These are phyloP conservation scores for Saturnispora saitoi DNA, from an alignment of 805 yeast species.

Conservation along the genomic window DNA sequence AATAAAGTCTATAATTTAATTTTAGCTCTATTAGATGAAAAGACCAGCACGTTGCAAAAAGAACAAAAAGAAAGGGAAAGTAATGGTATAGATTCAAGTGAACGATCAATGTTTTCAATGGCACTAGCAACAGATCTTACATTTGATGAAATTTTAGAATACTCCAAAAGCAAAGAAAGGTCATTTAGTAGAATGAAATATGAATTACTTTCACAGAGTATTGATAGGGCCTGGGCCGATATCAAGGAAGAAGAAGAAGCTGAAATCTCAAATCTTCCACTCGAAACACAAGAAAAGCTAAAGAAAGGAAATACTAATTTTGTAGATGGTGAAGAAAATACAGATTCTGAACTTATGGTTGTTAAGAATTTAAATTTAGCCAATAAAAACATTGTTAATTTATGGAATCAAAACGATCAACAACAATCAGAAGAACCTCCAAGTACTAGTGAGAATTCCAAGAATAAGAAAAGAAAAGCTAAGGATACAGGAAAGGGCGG, in stretches of 20 bases:
- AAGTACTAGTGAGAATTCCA: conserved; percentile 12
- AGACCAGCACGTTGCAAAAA: conserved; percentile 35
- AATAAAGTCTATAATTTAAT: conserved; percentile 49
- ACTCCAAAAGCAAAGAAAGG: conserved; percentile 56
- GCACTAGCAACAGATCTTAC: conserved; percentile 57
- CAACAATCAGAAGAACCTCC: conserved; percentile 21
- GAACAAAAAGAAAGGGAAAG: background rate
- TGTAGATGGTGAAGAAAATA: conserved; percentile 22
- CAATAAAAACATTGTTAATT: conserved; percentile 66
- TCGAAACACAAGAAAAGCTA: conserved; percentile 5
- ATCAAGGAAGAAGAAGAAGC: conserved; percentile 54
- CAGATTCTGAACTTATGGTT: conserved; percentile 47
- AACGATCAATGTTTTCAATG: conserved; percentile 29
- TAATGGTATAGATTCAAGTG: background rate
- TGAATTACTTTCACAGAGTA: conserved; percentile 50
- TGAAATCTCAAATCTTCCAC: conserved; percentile 36
- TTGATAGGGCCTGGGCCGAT: conserved; percentile 48
- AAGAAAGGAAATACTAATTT: conserved; percentile 9
- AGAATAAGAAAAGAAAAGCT: conserved; percentile 25
- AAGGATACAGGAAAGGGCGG: conserved; percentile 36
- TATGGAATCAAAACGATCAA: conserved; percentile 45
- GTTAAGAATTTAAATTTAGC: conserved; percentile 57
- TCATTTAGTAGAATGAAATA: conserved; percentile 64
- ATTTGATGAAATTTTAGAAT: conserved; percentile 43
- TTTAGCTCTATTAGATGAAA: conserved; percentile 50